Evolutionary conservation across 106 monocot genomes (phyloP).

Genomic region (Dendrobium nobile): DNA sequence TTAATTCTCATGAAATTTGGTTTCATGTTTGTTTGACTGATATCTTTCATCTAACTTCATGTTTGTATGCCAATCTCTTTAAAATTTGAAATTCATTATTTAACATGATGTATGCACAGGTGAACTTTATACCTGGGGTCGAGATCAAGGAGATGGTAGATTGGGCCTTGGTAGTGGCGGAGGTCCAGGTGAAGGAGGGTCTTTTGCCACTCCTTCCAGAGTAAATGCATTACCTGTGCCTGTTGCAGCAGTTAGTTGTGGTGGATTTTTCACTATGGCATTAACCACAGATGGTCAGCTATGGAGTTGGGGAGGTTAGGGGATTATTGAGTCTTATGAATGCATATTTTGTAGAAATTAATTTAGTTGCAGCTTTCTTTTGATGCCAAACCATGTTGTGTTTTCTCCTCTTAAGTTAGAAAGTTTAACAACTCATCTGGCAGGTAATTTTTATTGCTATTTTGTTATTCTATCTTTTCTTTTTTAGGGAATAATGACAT

Average conservation of each 20-base stretch:
- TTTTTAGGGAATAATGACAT: background rate
- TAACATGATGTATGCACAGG: conserved; percentile 32
- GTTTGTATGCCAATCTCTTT: background rate
- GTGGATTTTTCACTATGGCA: conserved; percentile 94
- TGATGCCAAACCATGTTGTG: too few relatives aligned
- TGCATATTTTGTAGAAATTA: too few relatives aligned
- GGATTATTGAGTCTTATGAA: background rate
- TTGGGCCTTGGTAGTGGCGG: conserved; percentile 88
- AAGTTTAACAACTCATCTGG: background rate
- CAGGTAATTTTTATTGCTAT: background rate
- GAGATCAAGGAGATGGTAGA: conserved; percentile 97
- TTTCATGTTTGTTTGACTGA: background rate
- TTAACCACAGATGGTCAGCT: conserved; percentile 72
- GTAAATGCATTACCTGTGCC: conserved; percentile 71
- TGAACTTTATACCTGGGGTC: conserved; percentile 93
- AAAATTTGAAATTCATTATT: background rate
- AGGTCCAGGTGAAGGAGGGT: conserved; percentile 88
- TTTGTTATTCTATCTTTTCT: background rate
- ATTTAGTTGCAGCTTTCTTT: too few relatives aligned
- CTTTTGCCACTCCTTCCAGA: conserved; percentile 75
- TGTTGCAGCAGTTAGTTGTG: conserved; percentile 70
- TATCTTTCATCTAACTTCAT: too few relatives aligned
- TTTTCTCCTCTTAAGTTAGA: background rate
- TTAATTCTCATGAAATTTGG: background rate
- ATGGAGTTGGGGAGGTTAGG: conserved; percentile 98